phyloP scores from a whole-genome alignment of 352 stramenopile genomes.

The Thraustotheca clavata region DNA sequence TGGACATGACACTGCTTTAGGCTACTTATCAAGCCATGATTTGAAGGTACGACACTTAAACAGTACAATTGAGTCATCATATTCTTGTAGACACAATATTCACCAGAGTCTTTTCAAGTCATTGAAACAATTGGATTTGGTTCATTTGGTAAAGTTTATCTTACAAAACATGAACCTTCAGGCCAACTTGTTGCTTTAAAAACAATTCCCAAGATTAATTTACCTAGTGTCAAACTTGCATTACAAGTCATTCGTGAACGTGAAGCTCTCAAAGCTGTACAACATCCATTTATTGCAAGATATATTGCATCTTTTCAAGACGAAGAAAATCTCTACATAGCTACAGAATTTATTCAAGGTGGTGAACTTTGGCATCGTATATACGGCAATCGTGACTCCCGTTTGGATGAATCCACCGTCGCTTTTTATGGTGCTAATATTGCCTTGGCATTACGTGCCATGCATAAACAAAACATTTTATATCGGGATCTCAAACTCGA shows the following conservation, averaged over 20 bases:
- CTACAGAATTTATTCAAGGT: slow-evolving; percentile 8
- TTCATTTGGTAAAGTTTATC: not conserved
- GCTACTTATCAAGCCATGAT: not conserved
- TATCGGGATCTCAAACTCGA: slow-evolving; percentile 84
- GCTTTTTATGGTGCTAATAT: slow-evolving; percentile 84
- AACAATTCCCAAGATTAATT: not conserved
- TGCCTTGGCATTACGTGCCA: slow-evolving; percentile 71
- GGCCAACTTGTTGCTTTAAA: not conserved
- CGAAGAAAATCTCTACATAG: slow-evolving; percentile 7
- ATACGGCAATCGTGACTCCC: not conserved
- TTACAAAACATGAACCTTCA: not conserved
- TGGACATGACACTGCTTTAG: not conserved
- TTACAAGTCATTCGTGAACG: slow-evolving; percentile 4
- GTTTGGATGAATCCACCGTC: slow-evolving; percentile 15
- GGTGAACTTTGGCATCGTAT: slow-evolving; percentile 12
- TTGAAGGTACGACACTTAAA: not conserved
- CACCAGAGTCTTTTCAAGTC: too few relatives aligned
- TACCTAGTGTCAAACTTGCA: slow-evolving; percentile 2
- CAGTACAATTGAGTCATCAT: too few relatives aligned
- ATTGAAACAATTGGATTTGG: not conserved
- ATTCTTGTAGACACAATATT: too few relatives aligned
- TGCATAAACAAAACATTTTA: slow-evolving; percentile 77
- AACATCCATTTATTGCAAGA: not conserved
- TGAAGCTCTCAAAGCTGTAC: not conserved
- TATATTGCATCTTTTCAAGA: slow-evolving; percentile 15